Evolutionary conservation across 495 filamentous ascomycete genomes (phyloP).

Genomic region (Astrocystis sublimbata): DNA sequence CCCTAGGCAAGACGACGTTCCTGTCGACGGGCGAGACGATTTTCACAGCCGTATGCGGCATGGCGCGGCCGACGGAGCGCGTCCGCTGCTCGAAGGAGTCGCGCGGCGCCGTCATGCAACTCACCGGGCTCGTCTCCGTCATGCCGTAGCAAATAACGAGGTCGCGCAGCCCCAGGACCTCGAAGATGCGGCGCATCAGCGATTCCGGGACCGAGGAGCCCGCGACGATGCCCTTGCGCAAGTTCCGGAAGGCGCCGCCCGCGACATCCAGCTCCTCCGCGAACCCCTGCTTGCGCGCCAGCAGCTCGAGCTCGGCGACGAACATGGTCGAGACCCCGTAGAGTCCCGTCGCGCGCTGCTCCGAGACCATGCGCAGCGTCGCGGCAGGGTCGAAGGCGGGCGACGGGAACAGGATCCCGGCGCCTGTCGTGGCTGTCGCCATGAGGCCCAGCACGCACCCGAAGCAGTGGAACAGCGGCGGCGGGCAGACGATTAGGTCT

Average conservation of each 20-base stretch:
- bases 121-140: slow-evolving; percentile 96
- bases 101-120: slow-evolving; percentile 81
- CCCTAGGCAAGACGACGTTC: slow-evolving; percentile 58
- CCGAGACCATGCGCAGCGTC: slow-evolving; percentile 67
- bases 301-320: slow-evolving; percentile 75
- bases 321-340: slow-evolving; percentile 99
- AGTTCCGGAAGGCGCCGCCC: slow-evolving; percentile 58
- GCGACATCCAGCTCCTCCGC: slow-evolving; percentile 25
- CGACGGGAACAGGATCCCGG: slow-evolving; percentile 79
- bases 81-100: slow-evolving; percentile 82
- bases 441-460: slow-evolving; percentile 89
- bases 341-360: slow-evolving; percentile 77
- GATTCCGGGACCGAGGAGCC: slow-evolving; percentile 80
- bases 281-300: slow-evolving; percentile 55
- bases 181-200: slow-evolving; percentile 80
- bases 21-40: slow-evolving; percentile 67
- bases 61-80: slow-evolving; percentile 69
- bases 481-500: slow-evolving; percentile 82
- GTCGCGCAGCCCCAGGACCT: slow-evolving; percentile 74
- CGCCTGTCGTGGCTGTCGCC: slow-evolving; percentile 87
- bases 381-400: slow-evolving; percentile 84
- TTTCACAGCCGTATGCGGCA: slow-evolving; percentile 80
- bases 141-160: slow-evolving; percentile 97
- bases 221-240: slow-evolving; percentile 90
- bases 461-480: slow-evolving; percentile 92